Conservation (phyloP, 2,329 filamentous ascomycete species). For the Phoma sp. region DNA sequence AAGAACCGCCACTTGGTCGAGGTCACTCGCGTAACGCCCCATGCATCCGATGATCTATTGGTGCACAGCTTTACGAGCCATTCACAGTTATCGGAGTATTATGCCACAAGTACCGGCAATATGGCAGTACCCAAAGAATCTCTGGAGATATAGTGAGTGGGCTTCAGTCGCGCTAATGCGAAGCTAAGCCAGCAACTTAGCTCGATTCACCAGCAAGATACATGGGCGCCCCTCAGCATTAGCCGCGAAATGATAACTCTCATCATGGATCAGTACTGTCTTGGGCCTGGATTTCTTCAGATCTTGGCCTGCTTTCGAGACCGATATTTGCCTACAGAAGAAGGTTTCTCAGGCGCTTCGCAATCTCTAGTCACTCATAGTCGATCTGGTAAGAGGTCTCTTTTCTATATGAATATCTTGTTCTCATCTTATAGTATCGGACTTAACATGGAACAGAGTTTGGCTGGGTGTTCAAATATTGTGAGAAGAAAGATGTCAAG, state of each 20-base stretch:
- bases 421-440: too few relatives aligned
- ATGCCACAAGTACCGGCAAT: too few relatives aligned
- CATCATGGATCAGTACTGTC: not conserved
- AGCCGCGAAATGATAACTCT: not conserved
- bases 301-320: not conserved
- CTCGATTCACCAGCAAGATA: not conserved
- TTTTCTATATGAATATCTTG: too few relatives aligned
- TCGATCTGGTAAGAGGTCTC: not conserved
- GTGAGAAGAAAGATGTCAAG: slow-evolving; percentile 6
- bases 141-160: not conserved
- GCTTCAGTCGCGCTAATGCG: not conserved
- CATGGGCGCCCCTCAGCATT: not conserved
- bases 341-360: not conserved
- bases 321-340: slow-evolving; percentile 1
- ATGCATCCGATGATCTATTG: too few relatives aligned
- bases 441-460: not conserved
- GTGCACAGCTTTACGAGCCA: too few relatives aligned
- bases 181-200: not conserved
- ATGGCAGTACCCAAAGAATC: not conserved
- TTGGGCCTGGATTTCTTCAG: not conserved
- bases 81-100: too few relatives aligned
- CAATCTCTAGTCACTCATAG: not conserved
- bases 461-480: slow-evolving; percentile 7
- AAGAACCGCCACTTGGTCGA: too few relatives aligned
- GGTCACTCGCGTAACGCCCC: too few relatives aligned